phyloP scores from a whole-genome alignment of 2,329 filamentous ascomycete genomes.

The Beauveria varroae region DNA sequence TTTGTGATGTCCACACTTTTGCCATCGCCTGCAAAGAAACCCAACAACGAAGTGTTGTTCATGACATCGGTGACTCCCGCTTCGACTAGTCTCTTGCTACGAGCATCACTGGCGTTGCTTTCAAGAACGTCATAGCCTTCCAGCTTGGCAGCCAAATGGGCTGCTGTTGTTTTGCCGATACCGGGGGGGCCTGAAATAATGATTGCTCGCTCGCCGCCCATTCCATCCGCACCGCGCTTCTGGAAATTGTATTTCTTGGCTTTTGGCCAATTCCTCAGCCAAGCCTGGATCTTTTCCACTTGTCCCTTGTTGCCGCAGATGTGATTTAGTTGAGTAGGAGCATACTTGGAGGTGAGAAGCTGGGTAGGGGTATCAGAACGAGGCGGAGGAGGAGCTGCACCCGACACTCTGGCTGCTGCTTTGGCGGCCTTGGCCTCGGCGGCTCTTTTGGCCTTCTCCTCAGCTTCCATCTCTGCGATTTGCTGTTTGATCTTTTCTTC shows the following conservation, averaged over 20 bases:
- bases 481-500: conserved; percentile 74
- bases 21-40: conserved; percentile 80
- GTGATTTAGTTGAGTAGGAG: conserved; percentile 73
- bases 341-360: conserved; percentile 93
- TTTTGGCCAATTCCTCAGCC: conserved; percentile 78
- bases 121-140: conserved; percentile 92
- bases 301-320: conserved; percentile 91
- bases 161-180: conserved; percentile 95
- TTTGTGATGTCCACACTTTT: conserved; percentile 72
- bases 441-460: conserved; percentile 56
- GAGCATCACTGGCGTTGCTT: conserved; percentile 89
- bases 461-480: conserved; percentile 76
- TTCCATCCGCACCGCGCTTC: conserved; percentile 74
- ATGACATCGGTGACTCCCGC: conserved; percentile 80
- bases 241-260: conserved; percentile 76
- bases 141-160: conserved; percentile 85
- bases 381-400: conserved; percentile 15
- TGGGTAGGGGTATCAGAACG: conserved; percentile 45
- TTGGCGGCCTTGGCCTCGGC: conserved; percentile 47
- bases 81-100: conserved; percentile 95
- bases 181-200: conserved; percentile 93
- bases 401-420: conserved; percentile 25
- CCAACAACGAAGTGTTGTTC: conserved; percentile 85
- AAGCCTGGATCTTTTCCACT: conserved; percentile 83
- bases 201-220: conserved; percentile 76